Base-by-base conservation (phyloP, 768 basidiomycete genomes). In the Suillus tomentosus region DNA sequence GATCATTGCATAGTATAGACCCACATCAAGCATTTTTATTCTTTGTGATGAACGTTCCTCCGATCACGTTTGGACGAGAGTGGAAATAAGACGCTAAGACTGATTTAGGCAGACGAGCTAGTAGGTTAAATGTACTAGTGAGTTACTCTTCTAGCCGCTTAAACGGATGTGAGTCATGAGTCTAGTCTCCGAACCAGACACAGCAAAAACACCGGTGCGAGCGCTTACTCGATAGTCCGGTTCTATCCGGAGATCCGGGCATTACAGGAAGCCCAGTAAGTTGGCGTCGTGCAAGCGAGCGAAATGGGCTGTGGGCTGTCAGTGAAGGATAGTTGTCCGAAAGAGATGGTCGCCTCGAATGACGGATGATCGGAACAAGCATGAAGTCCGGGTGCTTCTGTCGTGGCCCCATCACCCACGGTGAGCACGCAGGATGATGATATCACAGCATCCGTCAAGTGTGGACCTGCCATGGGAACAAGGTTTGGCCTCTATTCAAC, bases 1-100 rank as follows among this genome's bases (percentile, higher is more conserved):
- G 56, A 57, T 57, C 56, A 57, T 24, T 39, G 64, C 64, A 62
- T 60, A 42, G 61, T 48, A 68, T 71, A 70, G 66, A 73, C 67
- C 63, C 53, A 57, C 68, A 66, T 71, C 13, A 67, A 45, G 65
- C 67, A 58, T 71, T 68, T 66, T 66, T 62, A 58, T 63, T 66
- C 51, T 65, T 70, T 68, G 62, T 58, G 40, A 63, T 54, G 53
- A 55, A 64, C 63, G 55, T 70, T 31, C 31, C 31, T 45, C 53
- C 62, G 54, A 74, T 70, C 62, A 55, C 45, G 47, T 62, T 3
- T 61, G 10, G 48, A 31, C 47, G 10, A 43, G 34, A 50, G 50
- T 40, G 51, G 60, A 34, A 61, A 24, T 62, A 62, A 54, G 15
- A 42, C 22, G 55, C 22, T 31, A 57, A 17, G 3, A 24, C 37